Conservation (phyloP, 2,329 filamentous ascomycete species). For the Aspergillus aculeatinus region DNA sequence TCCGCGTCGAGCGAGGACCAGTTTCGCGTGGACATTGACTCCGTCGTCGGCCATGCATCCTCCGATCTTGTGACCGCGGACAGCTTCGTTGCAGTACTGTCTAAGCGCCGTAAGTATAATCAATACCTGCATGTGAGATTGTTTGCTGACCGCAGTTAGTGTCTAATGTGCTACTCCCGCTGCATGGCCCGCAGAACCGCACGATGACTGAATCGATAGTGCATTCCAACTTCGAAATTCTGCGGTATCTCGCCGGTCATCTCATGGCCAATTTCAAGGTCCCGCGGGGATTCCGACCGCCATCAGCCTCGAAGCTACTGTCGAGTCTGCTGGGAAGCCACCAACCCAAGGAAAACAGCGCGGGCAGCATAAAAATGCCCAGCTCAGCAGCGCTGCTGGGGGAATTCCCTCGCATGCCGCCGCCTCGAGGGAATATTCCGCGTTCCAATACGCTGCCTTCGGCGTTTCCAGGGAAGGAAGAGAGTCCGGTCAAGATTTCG, state of each 20-base stretch:
- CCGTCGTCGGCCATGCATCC: constrained; percentile 68
- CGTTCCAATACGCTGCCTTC: constrained; percentile 47
- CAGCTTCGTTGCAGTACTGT: constrained; percentile 72
- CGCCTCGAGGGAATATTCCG: constrained; percentile 37
- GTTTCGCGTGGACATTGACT: constrained; percentile 59
- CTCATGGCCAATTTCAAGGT: constrained; percentile 62
- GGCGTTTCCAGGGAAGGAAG: constrained; percentile 48
- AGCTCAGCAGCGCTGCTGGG: constrained; percentile 39
- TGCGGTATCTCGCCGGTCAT: constrained; percentile 67
- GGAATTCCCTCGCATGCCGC: constrained; percentile 46
- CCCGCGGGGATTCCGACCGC: constrained; percentile 65
- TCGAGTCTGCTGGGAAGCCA: constrained; percentile 74
- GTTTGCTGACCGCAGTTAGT: constrained; percentile 50
- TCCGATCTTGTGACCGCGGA: constrained; percentile 71
- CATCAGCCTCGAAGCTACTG: constrained; percentile 88
- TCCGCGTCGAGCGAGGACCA: constrained; percentile 64
- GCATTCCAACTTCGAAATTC: constrained; percentile 73
- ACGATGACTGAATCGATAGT: constrained; percentile 62
- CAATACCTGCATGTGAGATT: neutral
- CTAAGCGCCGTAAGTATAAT: constrained; percentile 64
- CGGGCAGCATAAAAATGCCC: constrained; percentile 35
- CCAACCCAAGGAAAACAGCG: constrained; percentile 28
- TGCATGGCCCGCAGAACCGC: constrained; percentile 61
- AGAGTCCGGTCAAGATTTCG: constrained; percentile 40
- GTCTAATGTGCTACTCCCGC: constrained; percentile 67